Evolutionary conservation across 192 early-diverging fungal genomes (phyloP).

Genomic region (Mortierella antarctica): DNA sequence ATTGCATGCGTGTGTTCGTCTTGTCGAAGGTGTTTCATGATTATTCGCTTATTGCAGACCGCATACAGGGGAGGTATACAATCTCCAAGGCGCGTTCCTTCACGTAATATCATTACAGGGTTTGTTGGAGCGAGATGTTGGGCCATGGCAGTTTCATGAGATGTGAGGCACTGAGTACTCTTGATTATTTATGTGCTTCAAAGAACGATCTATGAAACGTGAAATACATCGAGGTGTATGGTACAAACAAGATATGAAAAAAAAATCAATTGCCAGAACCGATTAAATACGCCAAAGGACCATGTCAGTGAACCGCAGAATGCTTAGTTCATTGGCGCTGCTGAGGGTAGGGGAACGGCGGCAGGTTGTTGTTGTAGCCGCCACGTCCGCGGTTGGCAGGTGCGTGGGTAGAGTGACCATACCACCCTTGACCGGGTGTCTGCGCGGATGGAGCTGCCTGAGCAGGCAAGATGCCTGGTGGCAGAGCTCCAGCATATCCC

Average conservation of each 20-base stretch:
- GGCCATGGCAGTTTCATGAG: too few relatives aligned
- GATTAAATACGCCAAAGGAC: neutral
- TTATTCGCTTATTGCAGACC: too few relatives aligned
- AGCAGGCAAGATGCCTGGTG: slow-evolving; percentile 36
- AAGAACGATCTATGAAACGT: neutral
- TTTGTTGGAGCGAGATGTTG: too few relatives aligned
- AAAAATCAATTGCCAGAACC: neutral
- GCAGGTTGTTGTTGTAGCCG: slow-evolving; percentile 32
- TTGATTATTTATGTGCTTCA: too few relatives aligned
- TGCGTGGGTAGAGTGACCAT: slow-evolving; percentile 27
- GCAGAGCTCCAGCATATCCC: slow-evolving; percentile 30
- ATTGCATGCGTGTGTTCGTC: too few relatives aligned
- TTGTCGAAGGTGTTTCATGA: too few relatives aligned
- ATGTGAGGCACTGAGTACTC: too few relatives aligned
- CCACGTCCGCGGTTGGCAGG: slow-evolving; percentile 24
- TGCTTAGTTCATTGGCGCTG: slow-evolving; percentile 21
- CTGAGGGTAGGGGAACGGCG: slow-evolving; percentile 43
- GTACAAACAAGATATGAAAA: slow-evolving; percentile 7
- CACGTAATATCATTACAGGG: too few relatives aligned
- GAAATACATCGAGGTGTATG: neutral
- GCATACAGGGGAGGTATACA: too few relatives aligned
- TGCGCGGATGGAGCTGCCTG: slow-evolving; percentile 10
- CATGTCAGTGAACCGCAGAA: neutral
- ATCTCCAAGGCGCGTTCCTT: too few relatives aligned
- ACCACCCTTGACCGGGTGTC: slow-evolving; percentile 29